Evolutionary conservation across 1,139 yeast species (phyloP).

Genomic region (Geotrichum macrosporum): DNA sequence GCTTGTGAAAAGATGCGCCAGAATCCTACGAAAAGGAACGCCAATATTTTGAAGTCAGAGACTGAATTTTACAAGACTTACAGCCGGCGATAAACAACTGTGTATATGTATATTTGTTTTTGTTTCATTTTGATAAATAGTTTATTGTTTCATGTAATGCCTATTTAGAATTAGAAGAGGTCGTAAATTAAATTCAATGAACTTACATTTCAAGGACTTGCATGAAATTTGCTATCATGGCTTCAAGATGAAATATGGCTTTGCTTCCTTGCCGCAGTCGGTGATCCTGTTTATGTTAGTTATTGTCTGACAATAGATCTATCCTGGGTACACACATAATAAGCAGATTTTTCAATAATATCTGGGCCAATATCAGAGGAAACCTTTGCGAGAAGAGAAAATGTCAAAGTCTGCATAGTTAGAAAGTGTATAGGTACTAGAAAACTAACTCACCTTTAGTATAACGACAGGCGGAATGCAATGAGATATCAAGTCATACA

Average conservation of each 20-base stretch:
- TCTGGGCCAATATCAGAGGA: constrained; percentile 44
- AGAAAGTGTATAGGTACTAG: constrained; percentile 4
- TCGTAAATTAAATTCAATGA: not conserved
- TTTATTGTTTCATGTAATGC: constrained; percentile 10
- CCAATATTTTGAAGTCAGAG: constrained; percentile 38
- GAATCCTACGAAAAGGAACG: constrained; percentile 57
- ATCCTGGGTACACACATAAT: constrained; percentile 41
- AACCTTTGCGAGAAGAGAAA: constrained; percentile 49
- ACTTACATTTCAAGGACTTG: constrained; percentile 45
- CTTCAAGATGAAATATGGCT: constrained; percentile 91
- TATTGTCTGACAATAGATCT: not conserved
- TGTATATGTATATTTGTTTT: not conserved
- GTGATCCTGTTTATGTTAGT: constrained; percentile 49
- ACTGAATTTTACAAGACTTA: constrained; percentile 34
- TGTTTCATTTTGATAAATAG: too few species aligned
- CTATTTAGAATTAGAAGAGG: not conserved
- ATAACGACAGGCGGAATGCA: constrained; percentile 85
- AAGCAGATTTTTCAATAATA: constrained; percentile 64
- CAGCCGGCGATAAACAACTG: constrained; percentile 34
- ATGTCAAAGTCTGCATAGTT: constrained; percentile 44
- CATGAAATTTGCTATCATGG: constrained; percentile 87
- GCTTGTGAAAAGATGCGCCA: constrained; percentile 52
- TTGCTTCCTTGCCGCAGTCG: constrained; percentile 81
- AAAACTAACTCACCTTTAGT: constrained; percentile 43
- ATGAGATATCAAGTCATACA: constrained; percentile 84